Conservation (phyloP, 495 filamentous ascomycete species). For the Hypoxylon fuscum region DNA sequence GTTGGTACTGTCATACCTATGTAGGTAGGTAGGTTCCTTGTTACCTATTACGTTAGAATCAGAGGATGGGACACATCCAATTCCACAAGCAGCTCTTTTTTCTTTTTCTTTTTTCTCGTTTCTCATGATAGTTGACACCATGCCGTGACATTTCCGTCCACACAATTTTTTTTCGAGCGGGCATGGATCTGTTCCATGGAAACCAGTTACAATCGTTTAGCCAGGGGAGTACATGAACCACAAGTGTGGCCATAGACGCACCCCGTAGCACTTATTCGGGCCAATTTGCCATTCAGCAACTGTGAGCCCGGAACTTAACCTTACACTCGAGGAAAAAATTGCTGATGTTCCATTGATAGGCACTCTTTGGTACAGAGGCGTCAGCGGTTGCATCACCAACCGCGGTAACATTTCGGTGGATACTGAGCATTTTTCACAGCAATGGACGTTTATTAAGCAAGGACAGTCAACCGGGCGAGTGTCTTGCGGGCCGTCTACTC, state of each 20-base stretch:
- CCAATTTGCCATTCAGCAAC: slow-evolving; percentile 38
- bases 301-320: slow-evolving; percentile 40
- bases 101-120: slow-evolving; percentile 17
- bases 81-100: slow-evolving; percentile 10
- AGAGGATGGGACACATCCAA: slow-evolving; percentile 15
- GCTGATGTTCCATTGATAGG: slow-evolving; percentile 33
- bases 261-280: slow-evolving; percentile 40
- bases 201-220: slow-evolving; percentile 24
- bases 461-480: slow-evolving; percentile 25
- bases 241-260: slow-evolving; percentile 36
- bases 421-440: slow-evolving; percentile 23
- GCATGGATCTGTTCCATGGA: slow-evolving; percentile 31
- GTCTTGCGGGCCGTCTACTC: slow-evolving; percentile 26
- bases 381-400: slow-evolving; percentile 42
- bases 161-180: slow-evolving; percentile 28
- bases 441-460: slow-evolving; percentile 27
- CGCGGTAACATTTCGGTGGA: slow-evolving; percentile 40
- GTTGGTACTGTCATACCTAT: slow-evolving; percentile 11
- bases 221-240: slow-evolving; percentile 38
- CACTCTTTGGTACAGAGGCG: slow-evolving; percentile 39
- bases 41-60: slow-evolving; percentile 11
- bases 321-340: slow-evolving; percentile 34
- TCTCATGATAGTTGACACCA: slow-evolving; percentile 26
- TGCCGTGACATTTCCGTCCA: slow-evolving; percentile 24
- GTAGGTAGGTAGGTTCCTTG: too few species aligned